A percentile compares a stretch with the other conserved stretches of the same genome.
Conservation (phyloP, 805 yeast genomes). For the Pichia deserticola region DNA sequence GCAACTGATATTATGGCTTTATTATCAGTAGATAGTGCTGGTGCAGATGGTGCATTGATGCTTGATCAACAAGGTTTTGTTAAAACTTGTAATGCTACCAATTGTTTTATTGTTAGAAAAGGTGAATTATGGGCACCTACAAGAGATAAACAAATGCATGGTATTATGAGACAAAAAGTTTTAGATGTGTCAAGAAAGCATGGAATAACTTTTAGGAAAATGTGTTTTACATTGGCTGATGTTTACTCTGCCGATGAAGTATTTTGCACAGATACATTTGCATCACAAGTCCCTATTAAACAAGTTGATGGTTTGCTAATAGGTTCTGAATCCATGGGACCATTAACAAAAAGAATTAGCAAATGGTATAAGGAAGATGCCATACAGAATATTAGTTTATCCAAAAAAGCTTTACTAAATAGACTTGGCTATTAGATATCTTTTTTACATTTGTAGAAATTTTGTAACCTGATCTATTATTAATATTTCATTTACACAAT, state of each 20-base stretch:
- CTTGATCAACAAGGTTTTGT: constrained; percentile 1
- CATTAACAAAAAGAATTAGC: background rate
- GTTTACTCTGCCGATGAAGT: constrained; percentile 5
- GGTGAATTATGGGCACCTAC: constrained; percentile 7
- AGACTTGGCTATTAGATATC: too few relatives aligned
- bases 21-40: background rate
- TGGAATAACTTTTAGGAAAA: background rate
- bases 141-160: constrained; percentile 5
- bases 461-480: too few relatives aligned
- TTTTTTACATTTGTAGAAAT: too few relatives aligned
- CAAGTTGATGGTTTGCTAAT: constrained; percentile 2
- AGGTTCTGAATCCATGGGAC: background rate
- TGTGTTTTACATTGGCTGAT: constrained; percentile 1
- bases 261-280: constrained; percentile 4
- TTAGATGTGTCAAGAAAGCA: background rate
- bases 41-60: constrained; percentile 5
- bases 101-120: background rate
- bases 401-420: background rate
- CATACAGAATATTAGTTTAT: background rate
- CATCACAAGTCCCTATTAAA: constrained; percentile 3
- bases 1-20: constrained; percentile 3
- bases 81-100: constrained; percentile 7
- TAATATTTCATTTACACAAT: too few relatives aligned
- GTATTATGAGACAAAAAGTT: constrained; percentile 5
- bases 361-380: constrained; percentile 1